phyloP scores from a whole-genome alignment of 495 filamentous ascomycete genomes.

The Lasiosphaeria ovina region DNA sequence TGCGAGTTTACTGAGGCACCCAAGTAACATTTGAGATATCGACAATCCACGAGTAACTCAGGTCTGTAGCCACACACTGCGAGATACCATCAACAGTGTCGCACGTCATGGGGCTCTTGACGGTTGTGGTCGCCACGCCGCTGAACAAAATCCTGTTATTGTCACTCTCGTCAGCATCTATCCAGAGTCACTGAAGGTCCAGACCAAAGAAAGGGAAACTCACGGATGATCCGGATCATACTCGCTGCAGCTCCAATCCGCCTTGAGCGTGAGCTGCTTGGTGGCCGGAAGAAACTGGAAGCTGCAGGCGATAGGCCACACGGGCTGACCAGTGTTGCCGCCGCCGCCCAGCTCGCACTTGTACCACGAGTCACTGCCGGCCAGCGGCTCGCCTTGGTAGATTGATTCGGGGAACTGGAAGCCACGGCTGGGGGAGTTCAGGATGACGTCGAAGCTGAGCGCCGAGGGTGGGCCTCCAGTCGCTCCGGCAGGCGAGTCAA shows the following conservation, averaged over 20 bases:
- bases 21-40: neutral
- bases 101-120: conserved; percentile 4
- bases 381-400: conserved; percentile 6
- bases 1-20: too few species aligned
- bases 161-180: neutral
- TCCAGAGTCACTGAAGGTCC: neutral
- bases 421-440: conserved; percentile 17
- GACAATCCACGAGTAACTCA: neutral
- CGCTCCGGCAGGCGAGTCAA: conserved; percentile 1
- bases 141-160: conserved; percentile 18
- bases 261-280: conserved; percentile 16
- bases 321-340: conserved; percentile 13
- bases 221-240: conserved; percentile 27
- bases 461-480: neutral
- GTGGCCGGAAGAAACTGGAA: conserved; percentile 18
- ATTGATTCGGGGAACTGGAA: conserved; percentile 22
- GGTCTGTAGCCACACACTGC: neutral
- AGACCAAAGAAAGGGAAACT: conserved; percentile 9
- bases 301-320: conserved; percentile 21
- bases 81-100: neutral
- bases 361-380: conserved; percentile 20
- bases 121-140: conserved; percentile 15
- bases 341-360: conserved; percentile 20
- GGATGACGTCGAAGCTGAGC: conserved; percentile 29
- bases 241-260: conserved; percentile 30